Evolutionary conservation across 352 stramenopile species (phyloP).

Genomic region (Pythium diclinum): DNA sequence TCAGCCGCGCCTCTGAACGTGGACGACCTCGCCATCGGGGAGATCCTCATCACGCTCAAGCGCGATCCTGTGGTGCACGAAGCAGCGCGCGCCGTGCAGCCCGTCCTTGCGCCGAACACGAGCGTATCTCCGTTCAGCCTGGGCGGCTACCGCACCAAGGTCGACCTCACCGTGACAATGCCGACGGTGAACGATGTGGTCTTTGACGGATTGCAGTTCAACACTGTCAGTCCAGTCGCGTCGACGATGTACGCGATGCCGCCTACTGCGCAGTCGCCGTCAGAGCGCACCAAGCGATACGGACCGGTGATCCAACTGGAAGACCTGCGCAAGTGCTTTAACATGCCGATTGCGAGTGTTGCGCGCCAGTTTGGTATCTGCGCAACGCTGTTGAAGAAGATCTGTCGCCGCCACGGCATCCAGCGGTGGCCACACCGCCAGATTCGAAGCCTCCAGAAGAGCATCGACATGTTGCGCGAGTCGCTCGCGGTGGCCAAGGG

Average conservation of each 20-base stretch:
- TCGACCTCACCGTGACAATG: constrained; percentile 48
- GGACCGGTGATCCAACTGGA: constrained; percentile 69
- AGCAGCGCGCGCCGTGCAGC: neutral
- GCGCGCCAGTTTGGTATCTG: constrained; percentile 84
- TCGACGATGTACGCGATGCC: constrained; percentile 32
- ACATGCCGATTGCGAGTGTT: constrained; percentile 80
- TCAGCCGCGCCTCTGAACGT: constrained; percentile 32
- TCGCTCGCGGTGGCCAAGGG: constrained; percentile 68
- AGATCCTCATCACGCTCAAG: constrained; percentile 82
- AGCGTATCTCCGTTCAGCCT: constrained; percentile 1
- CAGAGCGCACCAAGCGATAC: constrained; percentile 54
- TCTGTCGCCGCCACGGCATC: constrained; percentile 77
- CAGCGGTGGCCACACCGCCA: constrained; percentile 82
- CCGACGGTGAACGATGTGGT: constrained; percentile 19
- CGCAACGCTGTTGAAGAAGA: constrained; percentile 84
- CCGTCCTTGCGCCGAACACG: constrained; percentile 13
- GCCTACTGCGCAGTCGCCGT: constrained; percentile 29
- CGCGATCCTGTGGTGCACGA: constrained; percentile 34
- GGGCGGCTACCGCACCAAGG: constrained; percentile 43
- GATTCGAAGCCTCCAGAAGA: constrained; percentile 81
- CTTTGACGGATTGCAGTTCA: constrained; percentile 39
- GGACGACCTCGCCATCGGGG: constrained; percentile 68
- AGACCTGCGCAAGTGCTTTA: constrained; percentile 75
- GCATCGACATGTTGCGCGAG: constrained; percentile 77
- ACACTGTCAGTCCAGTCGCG: constrained; percentile 49